Percentiles rank a stretch among this genome's conserved stretches.
Evolutionary conservation across 1,139 yeast genomes (phyloP).

Genomic region (Sugiyamaella grinbergsii): DNA sequence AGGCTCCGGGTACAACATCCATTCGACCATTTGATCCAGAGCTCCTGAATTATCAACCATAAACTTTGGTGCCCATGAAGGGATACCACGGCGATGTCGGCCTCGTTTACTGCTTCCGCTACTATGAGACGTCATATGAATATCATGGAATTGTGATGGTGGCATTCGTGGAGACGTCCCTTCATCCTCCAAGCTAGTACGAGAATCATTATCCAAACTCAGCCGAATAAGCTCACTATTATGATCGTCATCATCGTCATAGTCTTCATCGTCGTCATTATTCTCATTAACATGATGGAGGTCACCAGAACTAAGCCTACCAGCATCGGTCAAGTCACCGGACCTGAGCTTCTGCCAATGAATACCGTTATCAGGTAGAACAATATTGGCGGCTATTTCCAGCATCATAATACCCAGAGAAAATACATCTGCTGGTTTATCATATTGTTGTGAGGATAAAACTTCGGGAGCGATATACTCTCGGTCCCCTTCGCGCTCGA

Average conservation of each 20-base stretch:
- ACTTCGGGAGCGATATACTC: constrained; percentile 98
- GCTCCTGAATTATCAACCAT: constrained; percentile 72
- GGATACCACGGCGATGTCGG: constrained; percentile 42
- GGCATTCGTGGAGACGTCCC: constrained; percentile 11
- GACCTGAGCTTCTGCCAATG: constrained; percentile 96
- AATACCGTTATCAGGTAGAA: constrained; percentile 92
- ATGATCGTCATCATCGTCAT: constrained; percentile 6
- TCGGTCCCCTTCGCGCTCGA: constrained; percentile 95
- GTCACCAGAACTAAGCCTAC: constrained; percentile 74
- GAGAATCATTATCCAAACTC: constrained; percentile 12
- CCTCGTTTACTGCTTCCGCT: constrained; percentile 13
- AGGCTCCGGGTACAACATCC: constrained; percentile 93
- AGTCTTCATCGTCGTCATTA: constrained; percentile 26
- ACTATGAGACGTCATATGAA: constrained; percentile 1
- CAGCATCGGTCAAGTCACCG: constrained; percentile 96
- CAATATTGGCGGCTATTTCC: constrained; percentile 94
- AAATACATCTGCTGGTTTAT: constrained; percentile 92
- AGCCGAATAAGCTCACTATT: constrained; percentile 9
- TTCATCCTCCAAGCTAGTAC: constrained; percentile 14
- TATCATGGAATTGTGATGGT: constrained; percentile 8
- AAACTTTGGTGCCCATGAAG: constrained; percentile 85
- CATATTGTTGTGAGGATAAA: constrained; percentile 76
- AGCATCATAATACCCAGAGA: constrained; percentile 89
- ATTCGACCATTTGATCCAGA: constrained; percentile 75
- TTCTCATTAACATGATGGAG: constrained; percentile 35